Evolutionary conservation across 176 grass and related monocot genomes (phyloP).

Genomic region (Aegilops umbellulata): DNA sequence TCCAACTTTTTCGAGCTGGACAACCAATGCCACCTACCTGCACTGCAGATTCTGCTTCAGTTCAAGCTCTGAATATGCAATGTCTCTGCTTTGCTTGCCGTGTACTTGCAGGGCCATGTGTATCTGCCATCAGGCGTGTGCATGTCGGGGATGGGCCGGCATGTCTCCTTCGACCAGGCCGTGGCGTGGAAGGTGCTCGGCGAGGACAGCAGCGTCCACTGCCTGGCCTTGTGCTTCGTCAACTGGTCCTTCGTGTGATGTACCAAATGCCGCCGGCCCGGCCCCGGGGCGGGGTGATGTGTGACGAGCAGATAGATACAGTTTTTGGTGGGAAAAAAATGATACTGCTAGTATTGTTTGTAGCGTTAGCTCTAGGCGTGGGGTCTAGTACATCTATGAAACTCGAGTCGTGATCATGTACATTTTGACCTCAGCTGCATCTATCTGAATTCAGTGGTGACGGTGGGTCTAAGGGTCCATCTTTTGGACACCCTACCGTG

Average conservation of each 20-base stretch:
- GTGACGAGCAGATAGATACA: background rate
- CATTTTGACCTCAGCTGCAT: too few relatives aligned
- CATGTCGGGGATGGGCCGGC: slow-evolving; percentile 93
- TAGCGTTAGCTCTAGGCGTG: too few relatives aligned
- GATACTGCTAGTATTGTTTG: too few relatives aligned
- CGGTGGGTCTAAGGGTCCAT: too few relatives aligned
- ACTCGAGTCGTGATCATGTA: too few relatives aligned
- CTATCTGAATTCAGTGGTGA: too few relatives aligned
- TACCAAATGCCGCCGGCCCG: background rate
- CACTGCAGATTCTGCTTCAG: background rate
- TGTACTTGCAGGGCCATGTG: slow-evolving; percentile 52
- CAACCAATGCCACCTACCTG: background rate
- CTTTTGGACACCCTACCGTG: too few relatives aligned
- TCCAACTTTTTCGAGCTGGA: background rate
- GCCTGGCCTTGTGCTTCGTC: slow-evolving; percentile 85
- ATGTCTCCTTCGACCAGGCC: slow-evolving; percentile 87
- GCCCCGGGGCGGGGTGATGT: too few relatives aligned
- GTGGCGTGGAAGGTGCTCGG: slow-evolving; percentile 81
- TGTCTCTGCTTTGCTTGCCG: background rate
- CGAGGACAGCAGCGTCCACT: slow-evolving; percentile 68
- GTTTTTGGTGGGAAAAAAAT: background rate
- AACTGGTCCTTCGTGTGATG: slow-evolving; percentile 66
- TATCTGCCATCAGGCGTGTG: slow-evolving; percentile 75
- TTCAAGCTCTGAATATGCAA: background rate
- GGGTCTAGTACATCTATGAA: too few relatives aligned